These are phyloP conservation scores for Castanospermum australe DNA, from an alignment of 306 rosid genomes.

Conservation along the genomic window DNA sequence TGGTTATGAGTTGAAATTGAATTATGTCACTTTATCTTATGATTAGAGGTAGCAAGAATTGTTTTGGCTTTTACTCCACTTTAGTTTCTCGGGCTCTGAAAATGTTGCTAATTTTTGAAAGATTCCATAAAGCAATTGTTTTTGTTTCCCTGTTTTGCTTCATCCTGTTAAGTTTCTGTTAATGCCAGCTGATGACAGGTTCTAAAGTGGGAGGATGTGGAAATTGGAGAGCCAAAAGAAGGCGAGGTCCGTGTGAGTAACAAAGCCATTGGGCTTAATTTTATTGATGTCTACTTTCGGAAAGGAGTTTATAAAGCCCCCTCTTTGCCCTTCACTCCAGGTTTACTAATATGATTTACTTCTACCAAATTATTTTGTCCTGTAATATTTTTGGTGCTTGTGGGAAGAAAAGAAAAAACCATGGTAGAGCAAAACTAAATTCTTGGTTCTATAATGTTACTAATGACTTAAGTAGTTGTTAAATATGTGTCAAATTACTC, in stretches of 20 bases:
- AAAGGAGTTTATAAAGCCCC: slow-evolving; percentile 72
- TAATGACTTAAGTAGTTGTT: neutral
- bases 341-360: slow-evolving; percentile 10
- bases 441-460: neutral
- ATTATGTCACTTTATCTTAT: neutral
- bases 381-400: neutral
- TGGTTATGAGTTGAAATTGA: neutral
- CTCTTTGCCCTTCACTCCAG: slow-evolving; percentile 65
- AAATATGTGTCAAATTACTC: neutral
- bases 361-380: neutral
- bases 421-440: neutral
- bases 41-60: neutral
- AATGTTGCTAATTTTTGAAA: neutral
- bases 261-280: slow-evolving; percentile 73
- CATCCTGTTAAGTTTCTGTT: no score
- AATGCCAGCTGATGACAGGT: slow-evolving; percentile 68
- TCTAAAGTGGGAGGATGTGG: slow-evolving; percentile 84
- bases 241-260: slow-evolving; percentile 78
- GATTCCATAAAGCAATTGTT: no score
- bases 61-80: neutral
- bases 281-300: slow-evolving; percentile 81
- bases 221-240: slow-evolving; percentile 71
- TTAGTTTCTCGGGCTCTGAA: no score
- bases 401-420: neutral
- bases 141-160: no score